Evolutionary conservation across 768 basidiomycete species (phyloP), one percentile per base, ranked within the genome.

Genomic region (Dacryopinax primogenitus): DNA sequence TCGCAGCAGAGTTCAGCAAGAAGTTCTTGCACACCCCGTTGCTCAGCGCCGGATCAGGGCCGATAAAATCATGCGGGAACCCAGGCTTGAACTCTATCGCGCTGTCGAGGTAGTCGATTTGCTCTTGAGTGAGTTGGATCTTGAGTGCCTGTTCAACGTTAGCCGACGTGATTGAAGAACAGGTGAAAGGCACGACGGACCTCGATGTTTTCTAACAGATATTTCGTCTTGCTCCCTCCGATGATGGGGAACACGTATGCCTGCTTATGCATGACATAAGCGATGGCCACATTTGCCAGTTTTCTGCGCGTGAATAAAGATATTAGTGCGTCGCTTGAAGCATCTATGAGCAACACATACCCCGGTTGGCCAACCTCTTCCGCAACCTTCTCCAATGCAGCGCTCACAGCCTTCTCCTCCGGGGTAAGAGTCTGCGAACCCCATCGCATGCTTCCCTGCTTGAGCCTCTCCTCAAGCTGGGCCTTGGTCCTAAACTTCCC

Each of bases 251-350:
- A 83, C 0, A 82, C 80, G 63, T 76, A 82, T 0, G 79, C 78
- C 2, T 79, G 75, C 70, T 83, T 84, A 44, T 82, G 80, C 73
- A 83, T 74, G 13, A 84, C 73, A 66, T 82, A 83, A 13, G 82
- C 81, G 66, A 84, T 79, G 9, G 81, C 81, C 1, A 82, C 80
- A 6, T 13, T 28, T 23, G 51, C 26, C 4, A 58, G 51, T 58
- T 13, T 30, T 15, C 51, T 47, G n/a, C 45, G 11, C 45, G 37
- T 39, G 13, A 47, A 7, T 9, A 13, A 47, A 47, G 11, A 21
- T 9, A 23, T 47, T 23, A 47, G 45, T n/a, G n/a, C 45, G 23
- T 13, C 45, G 12, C 9, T 26, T 21, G 9, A 15, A 12, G 45
- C 13, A 9, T 15, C 9, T 9, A 23, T 15, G 64, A 64, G 33